Evolutionary conservation across 768 basidiomycete genomes (phyloP).

Genomic region (Leccinellum rugosiceps): DNA sequence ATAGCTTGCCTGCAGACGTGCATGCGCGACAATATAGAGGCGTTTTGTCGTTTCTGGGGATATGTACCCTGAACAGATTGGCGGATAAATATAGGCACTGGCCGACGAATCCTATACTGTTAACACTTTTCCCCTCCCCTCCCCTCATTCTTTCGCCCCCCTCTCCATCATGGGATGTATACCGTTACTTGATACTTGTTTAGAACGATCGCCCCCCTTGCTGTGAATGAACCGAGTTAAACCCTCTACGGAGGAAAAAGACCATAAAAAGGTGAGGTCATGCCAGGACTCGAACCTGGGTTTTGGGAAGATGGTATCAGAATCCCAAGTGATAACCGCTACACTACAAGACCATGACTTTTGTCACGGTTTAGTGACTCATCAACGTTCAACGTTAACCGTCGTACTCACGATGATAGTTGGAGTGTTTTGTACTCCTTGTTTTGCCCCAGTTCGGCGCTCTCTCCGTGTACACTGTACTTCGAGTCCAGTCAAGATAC

Average conservation of each 20-base stretch:
- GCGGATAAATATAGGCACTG: no score
- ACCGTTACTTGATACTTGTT: background rate
- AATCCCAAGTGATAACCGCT: constrained; percentile 16
- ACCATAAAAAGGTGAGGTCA: constrained; percentile 3
- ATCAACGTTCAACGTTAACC: background rate
- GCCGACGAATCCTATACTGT: no score
- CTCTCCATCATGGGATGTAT: background rate
- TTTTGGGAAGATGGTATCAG: constrained; percentile 9
- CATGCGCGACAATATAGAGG: constrained; percentile 9
- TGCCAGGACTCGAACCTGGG: constrained; percentile 16
- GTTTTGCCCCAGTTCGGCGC: no score
- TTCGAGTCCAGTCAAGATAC: no score
- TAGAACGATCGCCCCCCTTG: background rate
- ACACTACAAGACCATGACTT: constrained; percentile 8
- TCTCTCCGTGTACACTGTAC: no score
- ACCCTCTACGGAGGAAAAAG: background rate
- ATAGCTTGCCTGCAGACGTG: constrained; percentile 7
- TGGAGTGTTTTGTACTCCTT: no score
- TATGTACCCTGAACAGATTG: background rate
- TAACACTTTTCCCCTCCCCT: no score
- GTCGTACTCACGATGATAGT: no score
- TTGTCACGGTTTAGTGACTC: background rate
- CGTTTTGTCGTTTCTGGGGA: background rate
- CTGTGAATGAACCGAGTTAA: background rate
- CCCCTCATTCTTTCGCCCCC: no score